Evolutionary conservation across 1,139 yeast genomes (phyloP), one percentile per base, ranked within the genome.

Genomic region (Yamadazyma triangularis): DNA sequence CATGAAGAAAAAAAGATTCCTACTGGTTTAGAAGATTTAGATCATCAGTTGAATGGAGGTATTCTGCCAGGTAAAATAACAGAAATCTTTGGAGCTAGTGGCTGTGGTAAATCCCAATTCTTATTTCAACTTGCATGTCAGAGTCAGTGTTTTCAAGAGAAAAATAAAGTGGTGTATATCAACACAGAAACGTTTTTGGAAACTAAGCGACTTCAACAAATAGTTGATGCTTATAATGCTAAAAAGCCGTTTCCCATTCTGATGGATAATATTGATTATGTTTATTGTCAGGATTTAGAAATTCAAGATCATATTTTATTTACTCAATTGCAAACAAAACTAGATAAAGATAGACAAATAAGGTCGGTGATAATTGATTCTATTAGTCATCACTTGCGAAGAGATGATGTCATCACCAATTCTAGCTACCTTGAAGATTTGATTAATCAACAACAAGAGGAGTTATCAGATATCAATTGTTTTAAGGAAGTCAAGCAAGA

Each of bases 61-160:
- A 65, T 88, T 4, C 76, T 73, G 0, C 44, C 73, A 1, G 81
- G 88, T 2, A 67, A 73, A 25, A 57, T 89, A 3, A 82, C 93
- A 0, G 97, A 89, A 55, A 52, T 89, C 2, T 79, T 79, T 43
- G 97, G 97, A 0, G 84, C 81, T 24, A 79, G 93, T 37, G 86
- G 94, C 0, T 72, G 84, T 3, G 96, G 95, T 0, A 88, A 88
- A 51, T 79, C 95, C 0, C 93, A 87, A 44, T 56, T 88, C 8
- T 55, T 83, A 20, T 67, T 80, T 55, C 91, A 82, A 41, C 46
- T 87, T 28, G 64, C 83, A 2, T 57, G 76, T 7, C 58, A 77
- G 4, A 74, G 79, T 6, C 88, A 81, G 41, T 42, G 70, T 13
- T 35, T 25, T 2, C 58, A 52, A 4, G 45, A 51, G 13, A 35